These are phyloP conservation scores for Neoscytalidium dimidiatum DNA, from an alignment of 2,329 filamentous ascomycete genomes.

Conservation along the genomic window DNA sequence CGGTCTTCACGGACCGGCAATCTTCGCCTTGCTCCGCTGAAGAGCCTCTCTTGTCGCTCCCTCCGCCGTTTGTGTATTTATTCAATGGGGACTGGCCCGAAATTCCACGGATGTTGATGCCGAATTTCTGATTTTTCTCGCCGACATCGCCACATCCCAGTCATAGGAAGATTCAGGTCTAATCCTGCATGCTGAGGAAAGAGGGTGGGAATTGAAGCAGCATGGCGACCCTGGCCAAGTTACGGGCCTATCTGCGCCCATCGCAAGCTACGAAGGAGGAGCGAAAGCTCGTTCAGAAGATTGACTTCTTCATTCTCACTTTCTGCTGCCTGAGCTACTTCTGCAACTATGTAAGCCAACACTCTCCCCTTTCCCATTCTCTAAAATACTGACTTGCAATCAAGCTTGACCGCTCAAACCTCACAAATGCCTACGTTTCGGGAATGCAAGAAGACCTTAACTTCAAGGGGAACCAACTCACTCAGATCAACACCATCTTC, in stretches of 20 bases:
- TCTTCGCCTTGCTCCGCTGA: background rate
- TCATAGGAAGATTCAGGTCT: background rate
- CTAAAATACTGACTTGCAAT: conserved; percentile 19
- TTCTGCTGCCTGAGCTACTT: conserved; percentile 60
- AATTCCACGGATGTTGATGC: background rate
- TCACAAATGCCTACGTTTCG: conserved; percentile 45
- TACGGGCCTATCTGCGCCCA: conserved; percentile 34
- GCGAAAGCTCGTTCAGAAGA: conserved; percentile 55
- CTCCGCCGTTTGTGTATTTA: background rate
- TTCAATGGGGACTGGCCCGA: background rate
- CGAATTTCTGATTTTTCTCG: conserved; percentile 8
- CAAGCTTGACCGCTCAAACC: conserved; percentile 41
- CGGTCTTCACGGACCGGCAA: background rate
- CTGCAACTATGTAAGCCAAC: conserved; percentile 28
- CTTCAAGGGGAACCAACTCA: conserved; percentile 43
- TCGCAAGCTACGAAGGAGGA: conserved; percentile 40
- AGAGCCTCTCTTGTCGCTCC: background rate
- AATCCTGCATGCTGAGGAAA: background rate
- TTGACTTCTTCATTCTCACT: conserved; percentile 66
- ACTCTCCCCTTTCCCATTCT: background rate
- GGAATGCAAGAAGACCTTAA: conserved; percentile 45
- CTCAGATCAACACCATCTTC: conserved; percentile 51
- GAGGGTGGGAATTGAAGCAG: background rate
- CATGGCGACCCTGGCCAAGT: background rate
- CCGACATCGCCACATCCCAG: background rate